These are phyloP conservation scores for Colletotrichum magnum DNA, from an alignment of 2,329 filamentous ascomycete species.

Conservation along the genomic window DNA sequence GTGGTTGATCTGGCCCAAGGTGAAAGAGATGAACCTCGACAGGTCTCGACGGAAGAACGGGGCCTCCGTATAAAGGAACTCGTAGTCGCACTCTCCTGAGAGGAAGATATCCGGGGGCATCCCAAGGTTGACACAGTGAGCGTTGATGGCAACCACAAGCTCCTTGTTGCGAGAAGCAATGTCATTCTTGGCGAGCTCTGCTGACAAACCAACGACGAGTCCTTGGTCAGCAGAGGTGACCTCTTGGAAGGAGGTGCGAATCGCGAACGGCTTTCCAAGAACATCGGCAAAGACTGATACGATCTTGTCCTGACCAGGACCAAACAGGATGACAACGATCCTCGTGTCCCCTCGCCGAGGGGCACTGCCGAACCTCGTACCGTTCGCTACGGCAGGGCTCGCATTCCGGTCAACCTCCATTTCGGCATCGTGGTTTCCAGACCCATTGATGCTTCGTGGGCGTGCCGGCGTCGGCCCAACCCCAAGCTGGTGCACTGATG, in stretches of 20 bases:
- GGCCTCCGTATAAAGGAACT: constrained; percentile 84
- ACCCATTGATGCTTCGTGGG: constrained; percentile 45
- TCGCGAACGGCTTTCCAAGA: constrained; percentile 78
- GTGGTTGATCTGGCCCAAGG: constrained; percentile 83
- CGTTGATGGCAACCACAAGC: constrained; percentile 79
- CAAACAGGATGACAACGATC: constrained; percentile 78
- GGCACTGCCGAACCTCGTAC: constrained; percentile 60
- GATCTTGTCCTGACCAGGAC: constrained; percentile 79
- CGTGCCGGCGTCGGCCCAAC: constrained; percentile 51
- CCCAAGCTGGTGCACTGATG: constrained; percentile 56
- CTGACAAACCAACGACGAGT: constrained; percentile 77
- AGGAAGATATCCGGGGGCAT: constrained; percentile 77
- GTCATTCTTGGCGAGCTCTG: constrained; percentile 68
- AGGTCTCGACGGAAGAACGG: constrained; percentile 82
- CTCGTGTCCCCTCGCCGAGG: constrained; percentile 68
- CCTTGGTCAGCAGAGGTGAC: constrained; percentile 69
- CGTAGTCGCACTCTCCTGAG: constrained; percentile 82
- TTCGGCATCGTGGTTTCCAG: constrained; percentile 43
- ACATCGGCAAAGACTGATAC: constrained; percentile 84
- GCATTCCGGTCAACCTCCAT: constrained; percentile 54
- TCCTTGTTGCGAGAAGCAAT: constrained; percentile 70
- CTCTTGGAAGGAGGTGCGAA: constrained; percentile 69
- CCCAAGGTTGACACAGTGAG: constrained; percentile 80
- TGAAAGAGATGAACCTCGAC: constrained; percentile 83
- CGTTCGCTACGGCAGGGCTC: constrained; percentile 52